Conservation (phyloP, 441 rosid species). For the Erodium trifolium region DNA sequence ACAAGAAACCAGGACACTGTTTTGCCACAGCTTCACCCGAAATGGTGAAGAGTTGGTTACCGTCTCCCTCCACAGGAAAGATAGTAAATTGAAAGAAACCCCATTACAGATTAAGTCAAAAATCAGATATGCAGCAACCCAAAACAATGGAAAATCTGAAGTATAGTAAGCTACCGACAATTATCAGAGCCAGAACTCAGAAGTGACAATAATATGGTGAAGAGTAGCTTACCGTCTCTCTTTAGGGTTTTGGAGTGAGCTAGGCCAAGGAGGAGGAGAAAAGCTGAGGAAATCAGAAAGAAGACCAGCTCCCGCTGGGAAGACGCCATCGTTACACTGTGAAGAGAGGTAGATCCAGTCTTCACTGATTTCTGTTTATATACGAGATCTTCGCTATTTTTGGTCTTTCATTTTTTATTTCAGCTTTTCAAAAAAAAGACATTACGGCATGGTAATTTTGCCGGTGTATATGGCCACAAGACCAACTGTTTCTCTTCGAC, state of each 20-base stretch:
- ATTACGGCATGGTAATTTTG: no score
- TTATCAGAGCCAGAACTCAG: neutral
- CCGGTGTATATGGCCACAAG: no score
- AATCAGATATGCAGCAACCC: neutral
- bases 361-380: neutral
- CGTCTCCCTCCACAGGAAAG: neutral
- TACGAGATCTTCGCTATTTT: neutral
- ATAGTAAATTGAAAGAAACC: neutral
- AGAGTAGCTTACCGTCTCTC: constrained; percentile 46
- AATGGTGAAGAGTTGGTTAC: no score
- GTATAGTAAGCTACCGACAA: neutral
- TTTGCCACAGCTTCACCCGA: neutral
- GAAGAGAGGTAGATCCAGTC: neutral
- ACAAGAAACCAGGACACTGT: neutral
- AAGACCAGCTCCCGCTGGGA: neutral
- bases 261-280: constrained; percentile 27
- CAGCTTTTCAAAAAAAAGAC: no score
- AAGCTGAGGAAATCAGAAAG: constrained; percentile 4
- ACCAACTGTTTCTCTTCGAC: no score
- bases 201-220: neutral
- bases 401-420: no score
- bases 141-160: neutral
- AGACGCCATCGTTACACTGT: neutral
- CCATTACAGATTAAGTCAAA: neutral
- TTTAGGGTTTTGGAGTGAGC: constrained; percentile 58